These are phyloP conservation scores for Eucalyptus lansdowneana DNA, from an alignment of 345 rosid species.

Conservation along the genomic window DNA sequence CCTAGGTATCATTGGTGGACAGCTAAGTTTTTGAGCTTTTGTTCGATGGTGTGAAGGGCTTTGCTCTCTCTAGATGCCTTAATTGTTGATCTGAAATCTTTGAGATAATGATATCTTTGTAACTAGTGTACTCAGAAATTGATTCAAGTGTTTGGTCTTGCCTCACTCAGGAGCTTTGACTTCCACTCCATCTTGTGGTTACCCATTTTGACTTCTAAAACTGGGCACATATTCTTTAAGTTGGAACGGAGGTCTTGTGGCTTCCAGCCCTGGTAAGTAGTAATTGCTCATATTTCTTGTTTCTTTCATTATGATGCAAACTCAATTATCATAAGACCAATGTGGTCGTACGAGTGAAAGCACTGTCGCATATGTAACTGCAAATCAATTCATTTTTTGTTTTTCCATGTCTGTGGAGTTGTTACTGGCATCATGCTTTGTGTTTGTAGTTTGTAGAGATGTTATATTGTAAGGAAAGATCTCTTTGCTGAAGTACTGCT, in stretches of 20 bases:
- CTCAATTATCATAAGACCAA: neutral
- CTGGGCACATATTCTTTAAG: neutral
- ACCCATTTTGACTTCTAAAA: neutral
- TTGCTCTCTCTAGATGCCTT: neutral
- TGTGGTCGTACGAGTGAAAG: neutral
- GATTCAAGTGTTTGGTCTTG: neutral
- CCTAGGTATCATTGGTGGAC: neutral
- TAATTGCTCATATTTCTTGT: neutral
- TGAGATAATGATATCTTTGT: neutral
- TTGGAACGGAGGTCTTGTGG: neutral
- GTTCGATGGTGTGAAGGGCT: neutral
- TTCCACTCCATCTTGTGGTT: neutral
- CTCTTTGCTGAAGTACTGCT: neutral
- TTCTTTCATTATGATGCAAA: neutral
- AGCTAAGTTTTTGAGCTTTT: neutral
- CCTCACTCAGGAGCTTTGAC: neutral
- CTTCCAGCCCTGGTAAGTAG: neutral
- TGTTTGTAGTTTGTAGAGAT: neutral
- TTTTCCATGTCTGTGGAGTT: neutral
- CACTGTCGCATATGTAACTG: neutral
- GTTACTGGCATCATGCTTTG: neutral
- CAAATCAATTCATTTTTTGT: neutral
- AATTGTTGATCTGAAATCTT: neutral
- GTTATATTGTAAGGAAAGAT: neutral
- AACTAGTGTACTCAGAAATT: neutral